Conservation (phyloP, 148 eudicot species). For the Amaranthus palmeri region DNA sequence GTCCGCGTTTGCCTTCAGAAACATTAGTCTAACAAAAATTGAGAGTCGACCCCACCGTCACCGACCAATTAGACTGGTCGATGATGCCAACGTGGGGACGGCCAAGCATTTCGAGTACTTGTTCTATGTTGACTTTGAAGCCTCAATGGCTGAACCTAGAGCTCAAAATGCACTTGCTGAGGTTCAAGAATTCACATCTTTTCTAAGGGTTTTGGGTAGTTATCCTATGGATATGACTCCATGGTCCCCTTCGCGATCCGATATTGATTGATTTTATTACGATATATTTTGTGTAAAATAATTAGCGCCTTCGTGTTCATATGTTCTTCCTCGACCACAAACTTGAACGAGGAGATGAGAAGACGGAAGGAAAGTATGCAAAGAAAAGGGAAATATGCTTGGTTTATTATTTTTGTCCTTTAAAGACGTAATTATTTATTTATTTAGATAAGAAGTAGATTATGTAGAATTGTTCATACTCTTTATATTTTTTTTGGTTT, state of each 20-base stretch:
- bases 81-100: slow-evolving; percentile 78
- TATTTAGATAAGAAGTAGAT: slow-evolving; percentile 22
- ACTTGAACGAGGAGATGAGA: not conserved
- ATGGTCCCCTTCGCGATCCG: slow-evolving; percentile 52
- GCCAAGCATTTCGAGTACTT: slow-evolving; percentile 97
- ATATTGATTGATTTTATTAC: slow-evolving; percentile 8
- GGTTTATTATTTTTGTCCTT: slow-evolving; percentile 13
- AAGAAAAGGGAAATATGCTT: slow-evolving; percentile 5
- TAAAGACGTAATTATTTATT: slow-evolving; percentile 14
- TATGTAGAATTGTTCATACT: slow-evolving; percentile 15
- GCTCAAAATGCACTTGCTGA: slow-evolving; percentile 94
- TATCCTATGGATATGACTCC: slow-evolving; percentile 99
- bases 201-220: slow-evolving; percentile 88
- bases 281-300: not conserved
- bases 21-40: slow-evolving; percentile 85
- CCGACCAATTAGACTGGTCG: slow-evolving; percentile 71
- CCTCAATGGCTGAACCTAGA: slow-evolving; percentile 87
- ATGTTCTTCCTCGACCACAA: not conserved
- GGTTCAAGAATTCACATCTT: slow-evolving; percentile 93
- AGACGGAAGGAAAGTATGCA: not conserved
- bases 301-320: slow-evolving; percentile 5
- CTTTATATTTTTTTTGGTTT: not conserved
- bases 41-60: slow-evolving; percentile 93
- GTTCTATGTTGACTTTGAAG: slow-evolving; percentile 94
- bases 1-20: slow-evolving; percentile 92